Evolutionary conservation across 495 filamentous ascomycete genomes (phyloP).

Genomic region (Achaetomiella virescens): DNA sequence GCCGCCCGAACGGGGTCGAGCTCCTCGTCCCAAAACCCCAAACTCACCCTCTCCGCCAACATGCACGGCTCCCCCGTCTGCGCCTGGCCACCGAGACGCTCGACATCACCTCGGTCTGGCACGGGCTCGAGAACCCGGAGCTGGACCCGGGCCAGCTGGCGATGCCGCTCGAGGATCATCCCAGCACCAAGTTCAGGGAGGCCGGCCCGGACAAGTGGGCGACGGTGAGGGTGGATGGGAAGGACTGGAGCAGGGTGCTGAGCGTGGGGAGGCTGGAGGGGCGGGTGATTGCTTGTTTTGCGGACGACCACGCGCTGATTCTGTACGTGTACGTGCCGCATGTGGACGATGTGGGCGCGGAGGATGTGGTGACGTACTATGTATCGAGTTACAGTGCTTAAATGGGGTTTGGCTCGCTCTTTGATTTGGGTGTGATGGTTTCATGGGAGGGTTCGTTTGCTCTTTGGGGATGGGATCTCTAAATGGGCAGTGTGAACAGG

Average conservation of each 20-base stretch:
- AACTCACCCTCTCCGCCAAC: constrained; percentile 77
- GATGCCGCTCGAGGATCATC: constrained; percentile 63
- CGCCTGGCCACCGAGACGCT: constrained; percentile 71
- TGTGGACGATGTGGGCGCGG: constrained; percentile 55
- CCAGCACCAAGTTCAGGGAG: constrained; percentile 62
- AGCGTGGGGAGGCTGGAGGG: constrained; percentile 85
- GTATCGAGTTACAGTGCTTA: constrained; percentile 7
- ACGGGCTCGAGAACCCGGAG: constrained; percentile 72
- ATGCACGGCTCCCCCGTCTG: constrained; percentile 76
- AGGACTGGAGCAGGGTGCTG: constrained; percentile 83
- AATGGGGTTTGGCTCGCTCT: neutral
- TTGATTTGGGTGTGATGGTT: neutral
- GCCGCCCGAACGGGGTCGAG: constrained; percentile 14
- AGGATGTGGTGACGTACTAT: constrained; percentile 62
- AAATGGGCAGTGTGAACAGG: too few species aligned
- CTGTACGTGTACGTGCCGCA: constrained; percentile 86
- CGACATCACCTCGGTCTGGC: constrained; percentile 76
- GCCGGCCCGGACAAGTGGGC: constrained; percentile 66
- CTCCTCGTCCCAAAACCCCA: constrained; percentile 40
- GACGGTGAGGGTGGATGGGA: constrained; percentile 80
- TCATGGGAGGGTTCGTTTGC: too few species aligned
- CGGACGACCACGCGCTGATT: constrained; percentile 74
- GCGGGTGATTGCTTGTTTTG: constrained; percentile 83
- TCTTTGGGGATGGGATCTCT: too few species aligned
- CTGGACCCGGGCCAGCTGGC: constrained; percentile 66